These are phyloP conservation scores for Claviceps digitariae DNA, from an alignment of 2,329 filamentous ascomycete species.

Conservation along the genomic window DNA sequence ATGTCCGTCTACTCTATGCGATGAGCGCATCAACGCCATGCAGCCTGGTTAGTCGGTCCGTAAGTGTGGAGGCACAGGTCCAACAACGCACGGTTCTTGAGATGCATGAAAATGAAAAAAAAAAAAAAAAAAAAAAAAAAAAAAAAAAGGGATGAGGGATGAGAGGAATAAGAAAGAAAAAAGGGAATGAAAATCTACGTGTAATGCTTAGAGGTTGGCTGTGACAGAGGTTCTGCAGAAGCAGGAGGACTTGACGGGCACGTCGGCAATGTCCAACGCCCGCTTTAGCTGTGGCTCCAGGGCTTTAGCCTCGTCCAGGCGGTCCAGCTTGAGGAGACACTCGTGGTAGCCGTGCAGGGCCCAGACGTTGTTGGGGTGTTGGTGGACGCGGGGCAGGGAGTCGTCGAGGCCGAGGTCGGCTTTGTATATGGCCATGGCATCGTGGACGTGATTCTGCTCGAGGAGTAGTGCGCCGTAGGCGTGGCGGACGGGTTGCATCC, in stretches of 20 bases:
- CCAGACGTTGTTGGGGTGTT: slow-evolving; percentile 65
- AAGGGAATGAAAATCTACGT: background rate
- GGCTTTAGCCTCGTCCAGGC: slow-evolving; percentile 23
- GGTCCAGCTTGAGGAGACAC: slow-evolving; percentile 42
- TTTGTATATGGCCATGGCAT: slow-evolving; percentile 43
- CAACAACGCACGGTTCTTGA: too few relatives aligned
- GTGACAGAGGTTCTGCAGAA: slow-evolving; percentile 12
- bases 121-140: background rate
- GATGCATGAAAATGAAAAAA: background rate
- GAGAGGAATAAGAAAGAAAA: background rate
- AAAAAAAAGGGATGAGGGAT: background rate
- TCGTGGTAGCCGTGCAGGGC: slow-evolving; percentile 60
- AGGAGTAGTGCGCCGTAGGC: slow-evolving; percentile 56
- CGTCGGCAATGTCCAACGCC: slow-evolving; percentile 44
- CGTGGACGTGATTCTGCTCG: slow-evolving; percentile 46
- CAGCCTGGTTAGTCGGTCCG: too few relatives aligned
- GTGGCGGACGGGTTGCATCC: slow-evolving; percentile 64
- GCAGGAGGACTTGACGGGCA: slow-evolving; percentile 31
- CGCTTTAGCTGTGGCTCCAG: slow-evolving; percentile 30
- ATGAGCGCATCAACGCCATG: too few relatives aligned
- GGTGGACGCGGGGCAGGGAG: slow-evolving; percentile 48
- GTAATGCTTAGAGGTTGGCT: slow-evolving; percentile 9
- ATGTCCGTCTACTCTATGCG: too few relatives aligned
- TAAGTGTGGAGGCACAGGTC: too few relatives aligned
- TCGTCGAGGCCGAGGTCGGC: slow-evolving; percentile 47